Evolutionary conservation across 2,329 filamentous ascomycete genomes (phyloP).

Genomic region (Colletotrichum magnum): DNA sequence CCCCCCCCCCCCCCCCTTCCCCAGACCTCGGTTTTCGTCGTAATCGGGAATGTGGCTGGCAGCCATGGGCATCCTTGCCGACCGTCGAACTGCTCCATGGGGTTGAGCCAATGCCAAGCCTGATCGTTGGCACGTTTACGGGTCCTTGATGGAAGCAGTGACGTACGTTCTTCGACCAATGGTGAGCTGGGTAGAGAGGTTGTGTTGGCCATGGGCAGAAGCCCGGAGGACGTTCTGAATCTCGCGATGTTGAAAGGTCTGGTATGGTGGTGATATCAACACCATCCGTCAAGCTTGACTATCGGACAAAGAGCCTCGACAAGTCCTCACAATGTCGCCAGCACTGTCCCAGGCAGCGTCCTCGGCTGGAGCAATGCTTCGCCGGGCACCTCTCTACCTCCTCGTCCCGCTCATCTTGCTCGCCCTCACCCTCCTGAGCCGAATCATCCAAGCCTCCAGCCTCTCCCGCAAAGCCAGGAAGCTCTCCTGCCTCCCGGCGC

Average conservation of each 20-base stretch:
- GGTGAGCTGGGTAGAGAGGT: background rate
- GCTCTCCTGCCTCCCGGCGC: slow-evolving; percentile 22
- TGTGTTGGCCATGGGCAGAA: background rate
- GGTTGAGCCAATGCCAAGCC: slow-evolving; percentile 27
- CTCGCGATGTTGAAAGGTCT: background rate
- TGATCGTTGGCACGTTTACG: slow-evolving; percentile 12
- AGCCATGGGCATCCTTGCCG: background rate
- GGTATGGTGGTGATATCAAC: background rate
- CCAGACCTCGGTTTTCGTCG: background rate
- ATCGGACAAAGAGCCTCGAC: background rate
- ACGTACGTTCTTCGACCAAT: slow-evolving; percentile 13
- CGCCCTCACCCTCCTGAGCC: background rate
- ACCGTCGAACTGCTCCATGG: background rate
- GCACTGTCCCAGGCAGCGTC: background rate
- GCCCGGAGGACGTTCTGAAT: background rate
- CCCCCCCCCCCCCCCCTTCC: background rate
- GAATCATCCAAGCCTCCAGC: background rate
- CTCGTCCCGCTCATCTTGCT: slow-evolving; percentile 18
- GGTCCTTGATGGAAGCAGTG: background rate
- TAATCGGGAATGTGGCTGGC: slow-evolving; percentile 3
- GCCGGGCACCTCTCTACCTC: background rate
- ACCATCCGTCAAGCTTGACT: background rate
- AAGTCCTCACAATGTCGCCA: slow-evolving; percentile 3
- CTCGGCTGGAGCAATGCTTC: background rate
- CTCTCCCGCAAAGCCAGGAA: slow-evolving; percentile 4